Conservation (phyloP, 1,139 yeast species). For the Eremothecium sinecaudum region DNA sequence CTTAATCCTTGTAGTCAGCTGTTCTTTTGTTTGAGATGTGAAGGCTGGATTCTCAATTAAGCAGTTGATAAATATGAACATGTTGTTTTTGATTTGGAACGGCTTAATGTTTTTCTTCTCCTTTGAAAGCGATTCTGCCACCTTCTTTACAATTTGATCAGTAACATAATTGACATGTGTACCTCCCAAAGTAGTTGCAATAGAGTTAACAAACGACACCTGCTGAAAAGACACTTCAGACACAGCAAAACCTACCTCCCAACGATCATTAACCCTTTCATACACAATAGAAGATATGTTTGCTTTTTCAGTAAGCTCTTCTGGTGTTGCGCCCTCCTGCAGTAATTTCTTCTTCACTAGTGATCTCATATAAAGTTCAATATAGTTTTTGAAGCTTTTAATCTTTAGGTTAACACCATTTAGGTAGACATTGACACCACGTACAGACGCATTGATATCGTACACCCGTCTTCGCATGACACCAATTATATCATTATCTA, state of each 20-base stretch:
- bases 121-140: constrained; percentile 61
- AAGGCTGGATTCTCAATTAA: constrained; percentile 94
- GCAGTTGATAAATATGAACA: constrained; percentile 87
- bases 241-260: constrained; percentile 95
- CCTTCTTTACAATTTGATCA: constrained; percentile 74
- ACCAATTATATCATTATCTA: constrained; percentile 75
- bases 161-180: constrained; percentile 84
- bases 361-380: constrained; percentile 82
- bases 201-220: constrained; percentile 93
- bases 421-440: constrained; percentile 67
- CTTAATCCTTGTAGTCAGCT: constrained; percentile 75
- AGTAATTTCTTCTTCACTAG: constrained; percentile 37
- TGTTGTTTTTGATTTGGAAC: constrained; percentile 79
- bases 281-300: constrained; percentile 62
- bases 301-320: constrained; percentile 26
- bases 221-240: constrained; percentile 88
- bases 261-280: constrained; percentile 66
- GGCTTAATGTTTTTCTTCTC: constrained; percentile 76
- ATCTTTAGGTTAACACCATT: constrained; percentile 68
- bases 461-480: constrained; percentile 89
- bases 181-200: constrained; percentile 96
- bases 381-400: constrained; percentile 72
- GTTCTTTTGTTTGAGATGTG: constrained; percentile 96
- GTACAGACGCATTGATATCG: constrained; percentile 93
- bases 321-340: constrained; percentile 32